Evolutionary conservation across 768 basidiomycete genomes (phyloP), one percentile per base, ranked within the genome.

Genomic region (Rhodotorula toruloides): DNA sequence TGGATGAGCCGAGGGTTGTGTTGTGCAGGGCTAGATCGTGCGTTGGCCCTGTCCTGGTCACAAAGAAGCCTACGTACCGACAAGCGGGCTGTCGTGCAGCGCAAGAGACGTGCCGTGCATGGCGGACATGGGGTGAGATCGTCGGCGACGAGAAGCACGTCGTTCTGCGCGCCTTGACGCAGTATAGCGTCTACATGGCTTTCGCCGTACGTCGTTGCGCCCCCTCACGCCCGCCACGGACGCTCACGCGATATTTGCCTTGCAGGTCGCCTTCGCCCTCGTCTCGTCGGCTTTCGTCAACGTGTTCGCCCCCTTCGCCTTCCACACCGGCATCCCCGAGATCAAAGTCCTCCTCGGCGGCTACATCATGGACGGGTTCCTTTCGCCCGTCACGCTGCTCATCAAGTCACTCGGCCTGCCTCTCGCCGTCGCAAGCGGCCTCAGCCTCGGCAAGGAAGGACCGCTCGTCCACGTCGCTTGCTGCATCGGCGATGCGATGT

Each of bases 291-390:
- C 65, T 48, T 68, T 73, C 29, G 72, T 74, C 16, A 65, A 70
- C 48, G 48, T 57, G 39, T 74, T 72, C 43, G 74, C 72, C 0
- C 70, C 74, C 19, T 59, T 60, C 48, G 73, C 73, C 0, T 72
- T 68, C 55, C 73, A 72, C 56, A 71, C 71, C 34, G 71, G 71
- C n/a, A 74, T 98, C 61, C 92, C 94, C 1, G 94, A 97, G 77
- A 88, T 98, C 77, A 98, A 98, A 76, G 90, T 89, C 2, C 91
- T 94, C 61, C 82, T 94, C 56, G 91, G 90, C 63, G 90, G 89
- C 29, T 74, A 72, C 46, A 58, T 64, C 22, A 64, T 72, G 40
- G 25, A 39, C 29, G 67, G 58, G 43, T 62, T 62, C 53, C 39
- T 67, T 42, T 54, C 57, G 4, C 87, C 82, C 39, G 86, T 90